A percentile compares a stretch with the other conserved stretches of the same genome.
Conservation (phyloP, 2,329 filamentous ascomycete genomes). For the Coleophoma crateriformis region DNA sequence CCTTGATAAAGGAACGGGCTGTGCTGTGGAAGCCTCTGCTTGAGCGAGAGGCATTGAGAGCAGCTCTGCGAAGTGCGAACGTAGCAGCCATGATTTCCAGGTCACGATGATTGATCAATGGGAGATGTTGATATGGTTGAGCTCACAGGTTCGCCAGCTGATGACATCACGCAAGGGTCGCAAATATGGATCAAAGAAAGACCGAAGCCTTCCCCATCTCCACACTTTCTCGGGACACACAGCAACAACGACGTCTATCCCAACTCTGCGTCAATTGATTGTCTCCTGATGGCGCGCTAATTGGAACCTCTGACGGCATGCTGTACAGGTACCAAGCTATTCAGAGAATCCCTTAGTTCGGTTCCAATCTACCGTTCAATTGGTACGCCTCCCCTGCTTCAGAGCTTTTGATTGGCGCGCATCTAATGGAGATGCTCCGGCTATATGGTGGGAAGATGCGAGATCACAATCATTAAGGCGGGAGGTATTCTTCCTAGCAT, state of each 20-base stretch:
- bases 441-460: neutral
- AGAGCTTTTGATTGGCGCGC: conserved; percentile 10
- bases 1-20: conserved; percentile 58
- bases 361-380: neutral
- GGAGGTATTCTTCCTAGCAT: conserved; percentile 3
- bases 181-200: no score
- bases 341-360: no score
- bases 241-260: no score
- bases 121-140: no score
- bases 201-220: no score
- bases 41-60: conserved; percentile 8
- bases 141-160: neutral
- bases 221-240: no score
- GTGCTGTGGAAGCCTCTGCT: conserved; percentile 56
- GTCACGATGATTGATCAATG: neutral
- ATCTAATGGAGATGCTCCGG: conserved; percentile 2
- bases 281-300: no score
- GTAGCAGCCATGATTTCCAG: conserved; percentile 17
- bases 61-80: conserved; percentile 13
- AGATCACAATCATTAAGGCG: conserved; percentile 1
- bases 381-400: conserved; percentile 5
- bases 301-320: no score
- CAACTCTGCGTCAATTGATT: no score
- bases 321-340: neutral
- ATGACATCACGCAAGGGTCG: conserved; percentile 1